These are phyloP conservation scores for Cryomyces antarcticus DNA, from an alignment of 495 filamentous ascomycete genomes.

Conservation along the genomic window DNA sequence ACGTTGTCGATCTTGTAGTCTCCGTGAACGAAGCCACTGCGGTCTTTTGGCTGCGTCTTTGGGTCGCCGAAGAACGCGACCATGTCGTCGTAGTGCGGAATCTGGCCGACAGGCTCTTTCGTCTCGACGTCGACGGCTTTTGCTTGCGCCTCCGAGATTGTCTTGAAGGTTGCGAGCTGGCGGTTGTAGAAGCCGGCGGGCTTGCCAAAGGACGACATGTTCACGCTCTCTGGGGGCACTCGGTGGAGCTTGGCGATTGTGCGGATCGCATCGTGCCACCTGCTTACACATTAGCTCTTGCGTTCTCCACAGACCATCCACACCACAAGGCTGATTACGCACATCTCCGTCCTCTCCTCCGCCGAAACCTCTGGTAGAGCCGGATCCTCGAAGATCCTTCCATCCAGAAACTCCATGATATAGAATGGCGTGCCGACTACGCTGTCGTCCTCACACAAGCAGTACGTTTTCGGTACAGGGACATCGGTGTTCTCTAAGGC, in stretches of 20 bases:
- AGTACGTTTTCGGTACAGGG: constrained; percentile 67
- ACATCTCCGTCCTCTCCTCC: constrained; percentile 49
- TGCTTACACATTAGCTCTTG: background rate
- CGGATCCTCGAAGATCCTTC: constrained; percentile 79
- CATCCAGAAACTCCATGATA: constrained; percentile 86
- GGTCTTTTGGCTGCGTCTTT: constrained; percentile 51
- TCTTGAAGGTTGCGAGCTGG: constrained; percentile 63
- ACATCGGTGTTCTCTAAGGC: constrained; percentile 64
- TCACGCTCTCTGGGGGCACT: constrained; percentile 42
- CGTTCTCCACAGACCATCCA: background rate
- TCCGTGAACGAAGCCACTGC: constrained; percentile 67
- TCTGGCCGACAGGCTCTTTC: constrained; percentile 50
- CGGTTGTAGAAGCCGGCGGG: constrained; percentile 63
- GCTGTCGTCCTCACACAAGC: constrained; percentile 59
- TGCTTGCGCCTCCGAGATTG: constrained; percentile 62
- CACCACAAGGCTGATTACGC: background rate
- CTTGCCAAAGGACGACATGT: constrained; percentile 53
- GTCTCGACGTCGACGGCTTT: constrained; percentile 55
- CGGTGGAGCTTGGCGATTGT: constrained; percentile 76
- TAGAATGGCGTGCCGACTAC: constrained; percentile 88
- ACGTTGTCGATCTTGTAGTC: constrained; percentile 98
- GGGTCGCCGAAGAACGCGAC: constrained; percentile 53
- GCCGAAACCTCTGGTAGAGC: constrained; percentile 53
- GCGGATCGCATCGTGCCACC: constrained; percentile 63
- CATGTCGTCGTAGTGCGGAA: constrained; percentile 67